These are phyloP conservation scores for Didymosphaeria variabile DNA, from an alignment of 2,329 filamentous ascomycete genomes.

Conservation along the genomic window DNA sequence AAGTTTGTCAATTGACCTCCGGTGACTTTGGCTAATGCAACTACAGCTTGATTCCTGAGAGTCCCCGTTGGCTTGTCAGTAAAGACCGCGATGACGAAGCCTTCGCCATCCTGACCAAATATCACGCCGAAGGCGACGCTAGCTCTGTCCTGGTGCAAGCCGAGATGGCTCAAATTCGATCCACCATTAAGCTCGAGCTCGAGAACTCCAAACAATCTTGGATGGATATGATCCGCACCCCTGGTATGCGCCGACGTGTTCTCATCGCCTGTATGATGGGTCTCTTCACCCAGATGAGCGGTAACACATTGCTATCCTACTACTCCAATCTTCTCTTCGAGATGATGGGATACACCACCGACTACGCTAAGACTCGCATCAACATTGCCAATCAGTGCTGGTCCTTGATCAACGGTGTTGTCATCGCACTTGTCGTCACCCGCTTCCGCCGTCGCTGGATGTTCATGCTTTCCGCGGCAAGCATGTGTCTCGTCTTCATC, in stretches of 20 bases:
- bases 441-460: conserved; percentile 55
- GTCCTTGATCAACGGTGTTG: conserved; percentile 51
- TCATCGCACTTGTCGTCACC: conserved; percentile 51
- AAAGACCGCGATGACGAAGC: conserved; percentile 59
- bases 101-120: conserved; percentile 48
- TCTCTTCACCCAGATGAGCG: conserved; percentile 53
- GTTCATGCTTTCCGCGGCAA: conserved; percentile 60
- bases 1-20: conserved; percentile 6
- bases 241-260: conserved; percentile 52
- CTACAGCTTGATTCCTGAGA: conserved; percentile 47
- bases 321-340: conserved; percentile 48
- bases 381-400: conserved; percentile 54
- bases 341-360: conserved; percentile 51
- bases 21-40: conserved; percentile 10
- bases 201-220: conserved; percentile 64
- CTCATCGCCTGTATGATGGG: conserved; percentile 44
- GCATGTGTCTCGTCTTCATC: conserved; percentile 64
- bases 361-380: conserved; percentile 52
- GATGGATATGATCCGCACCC: conserved; percentile 61
- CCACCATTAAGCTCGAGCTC: conserved; percentile 64
- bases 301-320: conserved; percentile 52
- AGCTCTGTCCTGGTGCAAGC: conserved; percentile 56
- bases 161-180: conserved; percentile 68
- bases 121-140: conserved; percentile 56
- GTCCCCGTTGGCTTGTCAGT: conserved; percentile 61